Evolutionary conservation across 257 asterid genomes (phyloP).

Genomic region (Nicotiana benthamiana): DNA sequence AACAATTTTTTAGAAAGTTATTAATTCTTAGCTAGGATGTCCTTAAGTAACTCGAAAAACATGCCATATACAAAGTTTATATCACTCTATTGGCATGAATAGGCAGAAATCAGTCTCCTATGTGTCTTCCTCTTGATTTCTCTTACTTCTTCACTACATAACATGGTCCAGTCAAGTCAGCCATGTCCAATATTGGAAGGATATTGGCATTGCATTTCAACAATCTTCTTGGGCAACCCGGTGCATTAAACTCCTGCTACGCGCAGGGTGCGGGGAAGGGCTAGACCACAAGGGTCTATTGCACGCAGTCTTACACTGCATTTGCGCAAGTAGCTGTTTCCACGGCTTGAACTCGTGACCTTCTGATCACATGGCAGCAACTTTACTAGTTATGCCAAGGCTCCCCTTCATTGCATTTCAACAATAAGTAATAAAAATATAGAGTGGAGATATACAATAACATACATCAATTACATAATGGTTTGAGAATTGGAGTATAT

Average conservation of each 20-base stretch:
- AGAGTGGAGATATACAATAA: background rate
- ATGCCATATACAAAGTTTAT: background rate
- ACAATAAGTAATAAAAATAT: background rate
- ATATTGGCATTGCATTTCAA: background rate
- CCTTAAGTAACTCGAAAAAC: constrained; percentile 3
- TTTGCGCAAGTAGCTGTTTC: too few species aligned
- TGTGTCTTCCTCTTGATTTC: background rate
- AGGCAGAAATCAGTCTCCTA: background rate
- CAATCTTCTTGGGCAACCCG: background rate
- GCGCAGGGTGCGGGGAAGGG: too few species aligned
- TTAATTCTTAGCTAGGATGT: constrained; percentile 2
- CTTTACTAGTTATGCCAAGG: too few species aligned
- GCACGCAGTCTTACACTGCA: too few species aligned
- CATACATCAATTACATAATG: background rate
- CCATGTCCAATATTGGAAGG: background rate
- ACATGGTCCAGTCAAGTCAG: background rate
- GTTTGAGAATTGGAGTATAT: background rate
- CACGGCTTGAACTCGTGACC: too few species aligned
- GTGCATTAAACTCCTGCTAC: too few species aligned
- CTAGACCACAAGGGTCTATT: too few species aligned
- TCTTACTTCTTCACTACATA: background rate
- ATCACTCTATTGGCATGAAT: background rate
- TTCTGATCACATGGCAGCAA: too few species aligned
- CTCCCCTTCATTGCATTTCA: background rate
- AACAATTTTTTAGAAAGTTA: background rate